phyloP scores from a whole-genome alignment of 169 alveolate species.

The Cystoisospora suis region DNA sequence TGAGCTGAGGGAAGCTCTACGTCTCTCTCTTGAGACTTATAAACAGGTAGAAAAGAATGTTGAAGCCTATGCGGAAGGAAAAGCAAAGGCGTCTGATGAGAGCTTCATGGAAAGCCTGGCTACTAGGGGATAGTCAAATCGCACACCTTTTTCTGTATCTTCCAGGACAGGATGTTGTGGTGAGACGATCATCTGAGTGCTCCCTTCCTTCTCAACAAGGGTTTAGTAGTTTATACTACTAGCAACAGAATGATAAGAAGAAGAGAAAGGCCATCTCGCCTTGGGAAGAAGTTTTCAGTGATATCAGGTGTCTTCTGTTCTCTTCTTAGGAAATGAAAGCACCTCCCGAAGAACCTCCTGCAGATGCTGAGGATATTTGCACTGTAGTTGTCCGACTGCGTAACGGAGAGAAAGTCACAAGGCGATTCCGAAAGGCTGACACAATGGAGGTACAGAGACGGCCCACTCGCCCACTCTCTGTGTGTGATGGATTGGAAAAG shows the following conservation, averaged over 20 bases:
- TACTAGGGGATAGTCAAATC: too few species aligned
- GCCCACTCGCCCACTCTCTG: not conserved
- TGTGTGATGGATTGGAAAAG: not conserved
- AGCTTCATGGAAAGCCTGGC: too few species aligned
- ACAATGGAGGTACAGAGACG: slow-evolving; percentile 2
- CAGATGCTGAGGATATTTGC: not conserved
- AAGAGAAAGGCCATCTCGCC: not conserved
- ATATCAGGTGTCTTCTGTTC: not conserved
- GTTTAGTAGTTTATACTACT: too few species aligned
- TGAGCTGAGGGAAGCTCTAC: slow-evolving; percentile 15
- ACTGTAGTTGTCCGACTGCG: not conserved
- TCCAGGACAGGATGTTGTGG: too few species aligned
- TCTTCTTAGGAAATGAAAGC: slow-evolving; percentile 9
- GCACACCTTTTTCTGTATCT: too few species aligned
- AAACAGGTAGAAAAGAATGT: slow-evolving; percentile 27
- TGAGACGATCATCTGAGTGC: too few species aligned
- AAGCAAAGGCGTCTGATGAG: too few species aligned
- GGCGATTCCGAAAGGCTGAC: not conserved
- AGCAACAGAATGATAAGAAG: too few species aligned
- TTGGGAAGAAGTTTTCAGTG: not conserved
- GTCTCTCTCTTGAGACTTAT: slow-evolving; percentile 19
- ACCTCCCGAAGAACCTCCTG: slow-evolving; percentile 21
- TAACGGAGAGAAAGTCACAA: slow-evolving; percentile 14
- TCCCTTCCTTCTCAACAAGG: too few species aligned
- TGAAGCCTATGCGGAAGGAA: too few species aligned